Conservation (phyloP, 305 asterid species). For the Stenogyne calaminthoides region DNA sequence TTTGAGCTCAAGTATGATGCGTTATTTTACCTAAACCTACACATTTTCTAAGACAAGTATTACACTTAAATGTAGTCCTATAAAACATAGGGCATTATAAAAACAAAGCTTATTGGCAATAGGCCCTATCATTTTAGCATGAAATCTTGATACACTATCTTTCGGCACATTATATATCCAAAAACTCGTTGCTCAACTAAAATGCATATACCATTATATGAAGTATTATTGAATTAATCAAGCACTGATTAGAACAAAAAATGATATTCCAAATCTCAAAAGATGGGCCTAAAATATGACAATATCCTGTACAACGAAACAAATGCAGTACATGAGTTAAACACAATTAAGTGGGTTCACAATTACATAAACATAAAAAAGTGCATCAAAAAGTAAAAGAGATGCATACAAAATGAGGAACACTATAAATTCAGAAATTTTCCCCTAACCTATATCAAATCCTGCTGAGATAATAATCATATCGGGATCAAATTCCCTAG, state of each 20-base stretch:
- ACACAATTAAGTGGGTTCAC: neutral
- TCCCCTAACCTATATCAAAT: neutral
- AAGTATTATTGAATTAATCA: neutral
- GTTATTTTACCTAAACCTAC: neutral
- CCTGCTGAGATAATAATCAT: neutral
- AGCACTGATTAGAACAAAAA: neutral
- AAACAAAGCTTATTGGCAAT: neutral
- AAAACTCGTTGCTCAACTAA: neutral
- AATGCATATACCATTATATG: neutral
- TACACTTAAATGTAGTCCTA: neutral
- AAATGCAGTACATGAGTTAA: neutral
- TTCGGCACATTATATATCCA: neutral
- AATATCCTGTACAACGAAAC: neutral
- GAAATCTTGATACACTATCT: neutral
- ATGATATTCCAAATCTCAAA: neutral
- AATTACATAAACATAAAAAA: neutral
- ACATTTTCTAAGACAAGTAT: neutral
- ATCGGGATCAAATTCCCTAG: neutral
- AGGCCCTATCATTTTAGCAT: neutral
- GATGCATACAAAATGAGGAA: neutral
- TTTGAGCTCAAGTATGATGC: too few relatives aligned
- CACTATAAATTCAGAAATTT: neutral
- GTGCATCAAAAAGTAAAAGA: neutral
- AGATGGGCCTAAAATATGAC: neutral
- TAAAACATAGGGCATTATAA: neutral